These are phyloP conservation scores for Nakazawaea sp. DNA, from an alignment of 805 yeast genomes.

Conservation along the genomic window DNA sequence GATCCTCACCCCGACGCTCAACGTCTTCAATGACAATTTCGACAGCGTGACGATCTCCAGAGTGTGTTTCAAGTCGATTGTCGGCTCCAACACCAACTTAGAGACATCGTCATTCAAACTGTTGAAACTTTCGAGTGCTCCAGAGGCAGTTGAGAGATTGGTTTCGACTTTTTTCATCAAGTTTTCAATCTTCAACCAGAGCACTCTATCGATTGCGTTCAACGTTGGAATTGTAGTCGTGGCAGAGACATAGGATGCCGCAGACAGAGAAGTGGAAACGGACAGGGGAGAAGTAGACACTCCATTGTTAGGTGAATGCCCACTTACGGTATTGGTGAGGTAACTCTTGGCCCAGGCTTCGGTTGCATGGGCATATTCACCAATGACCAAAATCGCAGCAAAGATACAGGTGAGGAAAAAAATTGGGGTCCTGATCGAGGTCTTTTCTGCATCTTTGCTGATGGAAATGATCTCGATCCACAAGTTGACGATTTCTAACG, in stretches of 20 bases:
- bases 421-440: slow-evolving; percentile 68
- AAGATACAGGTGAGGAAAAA: slow-evolving; percentile 68
- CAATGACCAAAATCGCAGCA: slow-evolving; percentile 52
- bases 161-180: slow-evolving; percentile 55
- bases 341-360: slow-evolving; percentile 44
- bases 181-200: slow-evolving; percentile 61
- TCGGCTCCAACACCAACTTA: slow-evolving; percentile 38
- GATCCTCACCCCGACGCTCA: slow-evolving; percentile 68
- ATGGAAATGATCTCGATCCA: slow-evolving; percentile 72
- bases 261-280: neutral
- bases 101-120: slow-evolving; percentile 48
- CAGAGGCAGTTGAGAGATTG: slow-evolving; percentile 40
- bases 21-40: slow-evolving; percentile 46
- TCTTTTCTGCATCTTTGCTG: slow-evolving; percentile 56
- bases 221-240: slow-evolving; percentile 19
- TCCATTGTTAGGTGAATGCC: slow-evolving; percentile 1
- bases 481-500: slow-evolving; percentile 51
- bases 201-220: slow-evolving; percentile 45
- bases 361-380: slow-evolving; percentile 52
- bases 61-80: slow-evolving; percentile 35
- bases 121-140: slow-evolving; percentile 41
- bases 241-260: slow-evolving; percentile 11
- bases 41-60: slow-evolving; percentile 40
- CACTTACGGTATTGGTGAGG: slow-evolving; percentile 15
- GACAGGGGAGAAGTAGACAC: neutral